A percentile compares a stretch with the other conserved stretches of the same genome.
Conservation (phyloP, 495 filamentous ascomycete genomes). For the Talaromyces stipitatus region DNA sequence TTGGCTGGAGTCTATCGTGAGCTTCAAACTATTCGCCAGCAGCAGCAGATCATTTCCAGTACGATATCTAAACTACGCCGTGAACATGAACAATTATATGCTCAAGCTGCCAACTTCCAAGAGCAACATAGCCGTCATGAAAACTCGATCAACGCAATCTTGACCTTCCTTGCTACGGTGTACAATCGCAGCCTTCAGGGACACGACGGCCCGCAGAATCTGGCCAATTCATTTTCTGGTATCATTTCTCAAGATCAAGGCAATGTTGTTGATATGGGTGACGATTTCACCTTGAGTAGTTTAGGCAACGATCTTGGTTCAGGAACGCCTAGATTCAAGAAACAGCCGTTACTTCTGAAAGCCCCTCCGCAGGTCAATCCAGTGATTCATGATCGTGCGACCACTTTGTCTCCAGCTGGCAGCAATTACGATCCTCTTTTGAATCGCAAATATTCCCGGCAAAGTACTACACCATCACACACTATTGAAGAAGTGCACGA, state of each 20-base stretch:
- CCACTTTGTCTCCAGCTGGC: constrained; percentile 29
- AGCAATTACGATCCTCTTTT: constrained; percentile 23
- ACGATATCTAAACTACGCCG: constrained; percentile 70
- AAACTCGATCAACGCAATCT: constrained; percentile 94
- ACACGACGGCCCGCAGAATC: constrained; percentile 52
- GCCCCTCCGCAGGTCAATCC: constrained; percentile 31
- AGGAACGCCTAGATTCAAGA: constrained; percentile 35
- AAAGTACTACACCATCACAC: constrained; percentile 25
- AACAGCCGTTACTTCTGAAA: constrained; percentile 43
- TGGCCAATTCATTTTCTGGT: constrained; percentile 64
- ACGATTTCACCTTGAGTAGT: constrained; percentile 40
- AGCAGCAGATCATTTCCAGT: constrained; percentile 74
- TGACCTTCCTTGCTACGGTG: constrained; percentile 93
- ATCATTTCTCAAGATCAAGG: constrained; percentile 59
- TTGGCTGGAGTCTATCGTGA: constrained; percentile 69
- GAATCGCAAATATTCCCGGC: constrained; percentile 26
- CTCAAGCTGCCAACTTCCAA: constrained; percentile 85
- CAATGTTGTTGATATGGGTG: constrained; percentile 68
- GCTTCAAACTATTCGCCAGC: constrained; percentile 69
- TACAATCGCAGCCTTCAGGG: constrained; percentile 75
- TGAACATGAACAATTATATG: constrained; percentile 82
- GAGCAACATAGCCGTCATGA: constrained; percentile 90
- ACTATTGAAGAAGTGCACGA: constrained; percentile 41
- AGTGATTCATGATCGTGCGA: constrained; percentile 25
- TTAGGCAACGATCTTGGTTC: constrained; percentile 23